These are phyloP conservation scores for Ophiostoma tasmaniense DNA, from an alignment of 2,329 filamentous ascomycete genomes.

Conservation along the genomic window DNA sequence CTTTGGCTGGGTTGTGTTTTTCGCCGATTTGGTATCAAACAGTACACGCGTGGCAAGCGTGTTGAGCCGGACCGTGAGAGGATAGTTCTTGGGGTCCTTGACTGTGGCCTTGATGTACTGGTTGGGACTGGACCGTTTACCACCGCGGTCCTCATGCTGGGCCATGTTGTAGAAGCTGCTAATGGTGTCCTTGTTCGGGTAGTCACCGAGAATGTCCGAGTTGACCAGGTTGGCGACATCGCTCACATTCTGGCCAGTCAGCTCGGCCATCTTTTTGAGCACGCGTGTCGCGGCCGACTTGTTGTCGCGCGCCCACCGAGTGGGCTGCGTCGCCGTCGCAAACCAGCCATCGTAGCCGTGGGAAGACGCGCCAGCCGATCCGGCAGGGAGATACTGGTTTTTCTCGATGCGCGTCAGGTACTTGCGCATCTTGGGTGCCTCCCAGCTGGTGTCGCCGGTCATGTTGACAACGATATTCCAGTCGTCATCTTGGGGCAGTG, in stretches of 20 bases:
- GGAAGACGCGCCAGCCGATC: too few relatives aligned
- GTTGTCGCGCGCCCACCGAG: not conserved
- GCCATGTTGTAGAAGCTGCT: not conserved
- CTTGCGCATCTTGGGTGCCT: too few relatives aligned
- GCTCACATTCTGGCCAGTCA: slow-evolving; percentile 34
- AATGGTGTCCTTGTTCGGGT: slow-evolving; percentile 14
- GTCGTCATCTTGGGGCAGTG: not conserved
- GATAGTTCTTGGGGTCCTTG: not conserved
- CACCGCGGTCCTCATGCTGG: not conserved
- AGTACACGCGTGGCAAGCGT: not conserved
- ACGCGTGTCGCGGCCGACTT: not conserved
- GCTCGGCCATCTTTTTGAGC: slow-evolving; percentile 28
- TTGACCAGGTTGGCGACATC: slow-evolving; percentile 16
- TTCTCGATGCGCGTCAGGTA: too few relatives aligned
- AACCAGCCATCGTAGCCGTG: too few relatives aligned
- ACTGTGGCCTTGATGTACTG: not conserved
- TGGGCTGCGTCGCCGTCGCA: not conserved
- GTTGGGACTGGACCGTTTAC: not conserved
- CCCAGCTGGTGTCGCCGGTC: too few relatives aligned
- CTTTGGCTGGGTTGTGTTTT: not conserved
- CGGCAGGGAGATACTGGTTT: too few relatives aligned
- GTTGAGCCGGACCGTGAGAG: not conserved
- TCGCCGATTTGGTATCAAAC: not conserved
- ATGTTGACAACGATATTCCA: not conserved
- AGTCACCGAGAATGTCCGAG: slow-evolving; percentile 19